These are phyloP conservation scores for Aspergillus aculeatus DNA, from an alignment of 2,329 filamentous ascomycete species.

Conservation along the genomic window DNA sequence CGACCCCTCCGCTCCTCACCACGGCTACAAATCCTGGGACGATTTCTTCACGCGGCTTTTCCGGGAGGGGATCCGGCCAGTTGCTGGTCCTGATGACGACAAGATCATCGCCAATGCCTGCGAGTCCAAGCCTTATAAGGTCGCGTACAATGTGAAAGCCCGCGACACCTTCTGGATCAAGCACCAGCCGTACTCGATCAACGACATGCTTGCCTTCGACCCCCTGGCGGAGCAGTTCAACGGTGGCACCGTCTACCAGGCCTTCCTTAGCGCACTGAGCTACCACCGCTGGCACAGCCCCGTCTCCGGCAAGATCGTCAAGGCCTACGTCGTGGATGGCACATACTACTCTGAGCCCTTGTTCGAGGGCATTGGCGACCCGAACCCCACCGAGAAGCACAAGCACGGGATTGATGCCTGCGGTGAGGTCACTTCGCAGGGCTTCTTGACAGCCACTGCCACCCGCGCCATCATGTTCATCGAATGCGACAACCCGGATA, in stretches of 20 bases:
- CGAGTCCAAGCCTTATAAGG: conserved; percentile 60
- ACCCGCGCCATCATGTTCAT: conserved; percentile 69
- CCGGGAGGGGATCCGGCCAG: conserved; percentile 55
- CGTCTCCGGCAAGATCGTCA: conserved; percentile 60
- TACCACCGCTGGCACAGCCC: conserved; percentile 74
- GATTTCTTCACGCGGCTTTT: conserved; percentile 66
- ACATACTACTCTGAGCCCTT: conserved; percentile 67
- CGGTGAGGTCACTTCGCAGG: conserved; percentile 51
- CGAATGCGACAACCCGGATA: conserved; percentile 63
- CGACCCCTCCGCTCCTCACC: conserved; percentile 20
- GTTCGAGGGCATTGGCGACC: conserved; percentile 47
- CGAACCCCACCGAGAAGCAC: conserved; percentile 19
- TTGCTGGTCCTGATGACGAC: conserved; percentile 54
- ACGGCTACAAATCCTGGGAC: conserved; percentile 67
- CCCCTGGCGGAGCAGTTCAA: conserved; percentile 53
- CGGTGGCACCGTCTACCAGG: conserved; percentile 68
- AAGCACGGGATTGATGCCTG: background rate
- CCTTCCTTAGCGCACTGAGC: conserved; percentile 64
- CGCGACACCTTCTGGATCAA: conserved; percentile 68
- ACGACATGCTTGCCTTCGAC: conserved; percentile 63
- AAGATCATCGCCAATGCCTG: conserved; percentile 62
- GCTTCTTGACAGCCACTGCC: conserved; percentile 66
- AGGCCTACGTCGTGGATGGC: conserved; percentile 59
- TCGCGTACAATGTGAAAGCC: conserved; percentile 52
- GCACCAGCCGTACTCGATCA: conserved; percentile 64